phyloP scores from a whole-genome alignment of 148 eudicot genomes.

The Fallopia convolvulus region DNA sequence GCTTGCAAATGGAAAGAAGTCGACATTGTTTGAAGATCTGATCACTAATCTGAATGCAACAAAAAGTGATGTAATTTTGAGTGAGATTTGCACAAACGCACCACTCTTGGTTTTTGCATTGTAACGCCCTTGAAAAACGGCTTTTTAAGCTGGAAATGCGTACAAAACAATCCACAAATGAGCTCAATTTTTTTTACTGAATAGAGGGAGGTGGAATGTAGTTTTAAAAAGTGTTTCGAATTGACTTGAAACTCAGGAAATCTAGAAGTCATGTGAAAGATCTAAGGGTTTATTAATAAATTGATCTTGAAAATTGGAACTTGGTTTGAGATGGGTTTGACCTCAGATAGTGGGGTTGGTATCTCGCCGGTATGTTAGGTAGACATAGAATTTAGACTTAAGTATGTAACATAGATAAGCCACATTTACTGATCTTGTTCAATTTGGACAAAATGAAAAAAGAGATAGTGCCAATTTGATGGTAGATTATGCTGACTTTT shows the following conservation, averaged over 20 bases:
- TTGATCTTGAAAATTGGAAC: not conserved
- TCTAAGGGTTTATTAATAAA: not conserved
- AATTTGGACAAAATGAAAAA: not conserved
- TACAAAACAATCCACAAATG: not conserved
- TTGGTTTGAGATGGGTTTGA: not conserved
- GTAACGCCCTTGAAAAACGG: not conserved
- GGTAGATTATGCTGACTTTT: not conserved
- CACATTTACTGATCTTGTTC: not conserved
- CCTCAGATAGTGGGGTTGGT: not conserved
- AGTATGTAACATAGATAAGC: not conserved
- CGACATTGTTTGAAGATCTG: not conserved
- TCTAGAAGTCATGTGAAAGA: not conserved
- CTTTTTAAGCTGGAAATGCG: constrained; percentile 1
- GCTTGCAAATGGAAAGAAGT: not conserved
- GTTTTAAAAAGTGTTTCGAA: not conserved
- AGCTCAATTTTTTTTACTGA: too few relatives aligned
- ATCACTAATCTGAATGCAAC: not conserved
- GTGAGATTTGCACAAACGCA: not conserved
- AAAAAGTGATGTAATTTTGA: not conserved
- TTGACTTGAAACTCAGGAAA: not conserved
- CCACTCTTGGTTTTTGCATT: not conserved
- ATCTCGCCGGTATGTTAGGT: not conserved
- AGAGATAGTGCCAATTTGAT: not conserved
- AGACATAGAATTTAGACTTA: not conserved
- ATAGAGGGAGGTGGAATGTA: not conserved